Conservation (phyloP, 1,284 basidiomycete genomes). For the Ganoderma resinaceum region DNA sequence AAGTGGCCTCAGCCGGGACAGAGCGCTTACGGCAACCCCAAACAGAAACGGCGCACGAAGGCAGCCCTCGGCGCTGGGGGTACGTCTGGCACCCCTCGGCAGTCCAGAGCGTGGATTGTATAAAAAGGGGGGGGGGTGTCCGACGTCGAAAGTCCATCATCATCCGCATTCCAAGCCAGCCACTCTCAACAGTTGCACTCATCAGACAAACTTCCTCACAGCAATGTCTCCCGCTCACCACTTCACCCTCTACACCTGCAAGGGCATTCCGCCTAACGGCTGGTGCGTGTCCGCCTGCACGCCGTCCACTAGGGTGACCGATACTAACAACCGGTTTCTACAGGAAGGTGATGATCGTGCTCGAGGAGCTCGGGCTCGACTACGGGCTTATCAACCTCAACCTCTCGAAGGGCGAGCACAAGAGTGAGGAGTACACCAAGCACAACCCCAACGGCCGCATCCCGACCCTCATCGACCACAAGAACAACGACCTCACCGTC, state of each 20-base stretch:
- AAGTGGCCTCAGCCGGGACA: too few species aligned
- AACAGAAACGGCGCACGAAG: too few species aligned
- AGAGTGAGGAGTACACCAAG: slow-evolving; percentile 33
- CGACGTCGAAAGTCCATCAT: not conserved
- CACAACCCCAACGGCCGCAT: slow-evolving; percentile 44
- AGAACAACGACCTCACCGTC: slow-evolving; percentile 39
- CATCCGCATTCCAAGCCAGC: not conserved
- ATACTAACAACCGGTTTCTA: not conserved
- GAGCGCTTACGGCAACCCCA: too few species aligned
- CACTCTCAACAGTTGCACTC: not conserved
- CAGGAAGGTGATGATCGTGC: slow-evolving; percentile 39
- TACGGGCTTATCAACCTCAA: slow-evolving; percentile 41
- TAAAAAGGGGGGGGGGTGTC: not conserved
- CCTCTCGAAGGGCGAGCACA: slow-evolving; percentile 39
- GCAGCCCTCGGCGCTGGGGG: not conserved
- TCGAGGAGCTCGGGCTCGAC: slow-evolving; percentile 40
- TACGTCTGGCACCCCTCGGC: not conserved
- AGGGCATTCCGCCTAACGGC: slow-evolving; percentile 1
- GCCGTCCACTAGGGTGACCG: too few species aligned
- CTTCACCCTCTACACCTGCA: slow-evolving; percentile 1
- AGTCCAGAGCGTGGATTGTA: not conserved
- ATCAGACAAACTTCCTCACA: not conserved
- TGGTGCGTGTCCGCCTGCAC: not conserved
- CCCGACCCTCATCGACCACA: slow-evolving; percentile 44
- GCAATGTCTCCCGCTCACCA: not conserved